Evolutionary conservation across 2,329 filamentous ascomycete genomes (phyloP), one percentile per base, ranked within the genome.

Genomic region (Penicillium hordei): DNA sequence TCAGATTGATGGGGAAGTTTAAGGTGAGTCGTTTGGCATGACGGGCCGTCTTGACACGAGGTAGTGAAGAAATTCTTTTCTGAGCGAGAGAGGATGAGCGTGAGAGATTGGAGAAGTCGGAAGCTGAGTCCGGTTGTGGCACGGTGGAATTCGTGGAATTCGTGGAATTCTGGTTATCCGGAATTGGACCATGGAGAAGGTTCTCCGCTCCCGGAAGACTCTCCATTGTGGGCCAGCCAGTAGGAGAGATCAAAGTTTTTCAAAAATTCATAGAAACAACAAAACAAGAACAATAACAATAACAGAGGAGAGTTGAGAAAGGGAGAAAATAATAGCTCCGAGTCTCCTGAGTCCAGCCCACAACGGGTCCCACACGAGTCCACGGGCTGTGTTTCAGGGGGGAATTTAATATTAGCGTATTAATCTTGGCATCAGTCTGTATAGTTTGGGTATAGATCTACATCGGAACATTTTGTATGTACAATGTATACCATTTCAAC

Each of bases 21-120:
- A 80, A 65, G 13, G 78, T 79, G 38, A 80, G 60, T 9, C 77
- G 75, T 65, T 80, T 80, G 34, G 72, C 63, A 62, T 79, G 78
- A 48, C 76, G 73, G 60, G 75, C 70, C 29, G 62, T 59, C 62
- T 72, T 67, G 27, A 74, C 69, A 56, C 73, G 71, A 33, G 71
- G 59, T 25, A 73, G 68, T 10, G 69, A 65, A 12, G 42, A 44
- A 12, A 44, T 44, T 44, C 42, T 72, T 43, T 62, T 64, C 59
- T 68, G 67, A 13, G 53, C 52, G 27, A 65, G 64, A 51, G 63
- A 62, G 36, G 50, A 46, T 25, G 50, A 52, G 3, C 39, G 50
- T 19, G 50, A 52, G 39, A 52, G 50, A 33, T 4, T 51, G 38
- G 57, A 49, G 15, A 49, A 38, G 27, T 60, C 59, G 58, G 63